Evolutionary conservation across 176 grass and related monocot species (phyloP).

Genomic region (Triticum timopheevii): DNA sequence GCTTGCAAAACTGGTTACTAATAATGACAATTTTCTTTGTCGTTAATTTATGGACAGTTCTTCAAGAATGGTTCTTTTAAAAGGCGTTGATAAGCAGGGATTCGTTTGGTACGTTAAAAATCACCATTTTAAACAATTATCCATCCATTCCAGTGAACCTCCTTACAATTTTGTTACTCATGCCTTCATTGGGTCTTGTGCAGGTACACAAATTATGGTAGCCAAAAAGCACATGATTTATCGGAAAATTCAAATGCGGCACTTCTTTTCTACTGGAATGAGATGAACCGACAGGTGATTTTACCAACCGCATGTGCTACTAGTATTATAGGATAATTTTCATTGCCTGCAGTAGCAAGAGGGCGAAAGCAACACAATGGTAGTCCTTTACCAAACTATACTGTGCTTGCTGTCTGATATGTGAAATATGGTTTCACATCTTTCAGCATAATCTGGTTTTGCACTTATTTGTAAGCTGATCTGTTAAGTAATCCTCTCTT

Average conservation of each 20-base stretch:
- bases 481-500: background rate
- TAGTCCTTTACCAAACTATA: constrained; percentile 8
- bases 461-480: background rate
- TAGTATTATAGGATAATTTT: background rate
- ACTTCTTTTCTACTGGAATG: constrained; percentile 93
- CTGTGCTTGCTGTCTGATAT: background rate
- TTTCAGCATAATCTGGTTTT: constrained; percentile 4
- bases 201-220: constrained; percentile 95
- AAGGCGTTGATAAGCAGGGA: constrained; percentile 76
- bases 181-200: constrained; percentile 18
- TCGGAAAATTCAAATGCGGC: constrained; percentile 78
- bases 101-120: constrained; percentile 74
- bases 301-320: background rate
- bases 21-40: constrained; percentile 2
- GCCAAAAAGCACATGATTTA: constrained; percentile 73
- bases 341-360: background rate
- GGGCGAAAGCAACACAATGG: background rate
- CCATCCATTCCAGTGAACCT: background rate
- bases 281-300: constrained; percentile 83
- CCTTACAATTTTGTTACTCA: background rate
- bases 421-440: background rate
- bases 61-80: constrained; percentile 91
- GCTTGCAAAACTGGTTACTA: background rate
- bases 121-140: background rate
- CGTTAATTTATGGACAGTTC: constrained; percentile 54